Evolutionary conservation across 805 yeast species (phyloP), one percentile per base, ranked within the genome.

Genomic region (Pichia californica): DNA sequence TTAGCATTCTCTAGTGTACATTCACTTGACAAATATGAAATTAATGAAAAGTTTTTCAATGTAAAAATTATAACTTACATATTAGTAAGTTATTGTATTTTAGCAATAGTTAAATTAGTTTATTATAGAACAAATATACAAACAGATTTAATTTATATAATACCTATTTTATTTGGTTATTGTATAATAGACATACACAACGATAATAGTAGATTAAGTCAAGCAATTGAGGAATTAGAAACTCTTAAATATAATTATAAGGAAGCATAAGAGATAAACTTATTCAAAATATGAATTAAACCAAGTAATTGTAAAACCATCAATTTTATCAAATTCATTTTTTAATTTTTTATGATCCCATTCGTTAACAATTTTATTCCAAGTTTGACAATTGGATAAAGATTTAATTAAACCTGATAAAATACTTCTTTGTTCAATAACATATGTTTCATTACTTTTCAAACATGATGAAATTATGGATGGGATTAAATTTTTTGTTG

Each of bases 231-330:
- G 1, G 27, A 52, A 14, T 46, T 63, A 29, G 56, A 57, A 26
- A 50, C 40, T 23, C 20, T 55, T 36, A 58, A 49, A 39, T 62
- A 63, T 43, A 35, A 55, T 40, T 62, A 60, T 42, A 62, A 60
- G 41, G 61, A 56, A 25, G 68, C 64, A 21, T 62, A 54, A 54
- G 28, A 3, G 7, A 16, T 16, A 9, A n/a, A n/a, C n/a, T n/a
- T n/a, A n/a, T n/a, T n/a, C 30, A 40, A 26, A 35, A 42, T 38
- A 36, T 46, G 47, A 50, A 53, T 49, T 41, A 51, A 58, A 16
- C 36, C 40, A 49, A 11, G 43, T 32, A 26, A 45, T 45, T 16
- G 36, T 18, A 14, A 39, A 35, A n/a, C 36, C 19, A 36, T 45
- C 43, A 14, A 23, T 31, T 4, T 32, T 44, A 5, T 36, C 37